A percentile compares a stretch with the other conserved stretches of the same genome.
Evolutionary conservation across 192 early-diverging fungal genomes (phyloP).

Genomic region (Linderina pennispora): DNA sequence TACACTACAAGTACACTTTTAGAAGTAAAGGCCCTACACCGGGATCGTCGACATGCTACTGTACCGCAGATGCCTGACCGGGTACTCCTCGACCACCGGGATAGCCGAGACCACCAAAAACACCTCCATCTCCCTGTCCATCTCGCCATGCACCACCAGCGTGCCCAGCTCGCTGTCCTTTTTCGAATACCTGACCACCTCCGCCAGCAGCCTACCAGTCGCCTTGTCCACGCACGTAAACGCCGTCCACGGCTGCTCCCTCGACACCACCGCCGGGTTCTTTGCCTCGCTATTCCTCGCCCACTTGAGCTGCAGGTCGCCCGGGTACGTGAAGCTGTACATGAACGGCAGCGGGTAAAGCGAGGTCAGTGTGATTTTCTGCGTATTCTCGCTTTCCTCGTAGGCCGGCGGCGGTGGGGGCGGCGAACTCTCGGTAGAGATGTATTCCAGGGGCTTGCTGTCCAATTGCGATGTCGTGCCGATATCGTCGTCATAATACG

Average conservation of each 20-base stretch:
- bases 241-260: constrained; percentile 10
- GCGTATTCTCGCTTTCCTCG: constrained; percentile 14
- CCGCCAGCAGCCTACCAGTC: constrained; percentile 23
- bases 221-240: constrained; percentile 25
- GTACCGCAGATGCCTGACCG: constrained; percentile 3
- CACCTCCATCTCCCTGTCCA: constrained; percentile 13
- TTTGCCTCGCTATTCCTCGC: constrained; percentile 21
- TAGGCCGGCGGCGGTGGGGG: constrained; percentile 36
- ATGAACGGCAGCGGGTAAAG: constrained; percentile 13
- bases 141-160: constrained; percentile 20
- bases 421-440: constrained; percentile 12
- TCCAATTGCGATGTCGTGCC: constrained; percentile 3
- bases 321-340: constrained; percentile 20
- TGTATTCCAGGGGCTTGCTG: constrained; percentile 26
- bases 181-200: constrained; percentile 9
- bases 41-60: background rate
- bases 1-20: no score
- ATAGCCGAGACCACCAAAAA: constrained; percentile 36
- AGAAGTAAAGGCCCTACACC: no score
- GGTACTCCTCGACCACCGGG: constrained; percentile 32
- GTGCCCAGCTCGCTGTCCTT: constrained; percentile 16
- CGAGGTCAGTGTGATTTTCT: constrained; percentile 8
- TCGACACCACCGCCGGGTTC: constrained; percentile 3
- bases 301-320: constrained; percentile 17
- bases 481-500: no score